Base-by-base conservation (phyloP, 2,329 filamentous ascomycete species). In the Calycina herbarum region DNA sequence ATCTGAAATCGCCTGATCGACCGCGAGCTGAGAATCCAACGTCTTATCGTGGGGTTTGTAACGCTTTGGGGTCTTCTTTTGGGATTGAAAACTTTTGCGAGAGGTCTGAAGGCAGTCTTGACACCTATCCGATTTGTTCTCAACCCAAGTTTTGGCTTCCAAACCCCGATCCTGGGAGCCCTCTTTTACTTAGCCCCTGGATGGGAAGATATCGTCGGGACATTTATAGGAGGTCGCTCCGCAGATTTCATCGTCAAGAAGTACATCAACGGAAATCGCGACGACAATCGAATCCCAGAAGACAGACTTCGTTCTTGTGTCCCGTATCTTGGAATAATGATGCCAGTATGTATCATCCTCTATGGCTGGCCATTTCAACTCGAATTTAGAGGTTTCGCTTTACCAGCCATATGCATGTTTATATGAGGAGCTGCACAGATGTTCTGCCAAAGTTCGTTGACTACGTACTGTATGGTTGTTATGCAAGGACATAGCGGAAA, bases 391-490 rank as follows among this genome's bases (percentile, higher is more conserved):
- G 84, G 83, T 2, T 81, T 86, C 57, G 79, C 83, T 0, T 74
- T 90, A 4, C 90, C 89, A 0, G 88, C 93, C 1, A 82, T 92
- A 6, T 85, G 86, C 71, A 88, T 93, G 82, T 93, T 93, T 74
- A 66, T 90, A 1, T 89, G 93, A 73, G 91, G 90, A 1, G 82
- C 93, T 0, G 88, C 86, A 0, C 89, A 93, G 76, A 79, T 93
- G 6, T 91, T 92, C 73, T 91, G 89, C 71, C 93, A 93, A 73
- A 90, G 89, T 0, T 86, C 85, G 57, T 76, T 94, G 67, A 93
- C 93, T 75, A 91, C 90, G 0, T 94, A 94, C 77, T 94, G 91
- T 75, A 91, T n/a, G n/a, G n/a, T n/a, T n/a, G n/a, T 94, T 11
- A 92, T 94, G 88, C 89, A 89, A 69, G 82, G 82, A 1, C 81